Evolutionary conservation across 108 stramenopile species (phyloP).

Genomic region (Seminavis robusta): DNA sequence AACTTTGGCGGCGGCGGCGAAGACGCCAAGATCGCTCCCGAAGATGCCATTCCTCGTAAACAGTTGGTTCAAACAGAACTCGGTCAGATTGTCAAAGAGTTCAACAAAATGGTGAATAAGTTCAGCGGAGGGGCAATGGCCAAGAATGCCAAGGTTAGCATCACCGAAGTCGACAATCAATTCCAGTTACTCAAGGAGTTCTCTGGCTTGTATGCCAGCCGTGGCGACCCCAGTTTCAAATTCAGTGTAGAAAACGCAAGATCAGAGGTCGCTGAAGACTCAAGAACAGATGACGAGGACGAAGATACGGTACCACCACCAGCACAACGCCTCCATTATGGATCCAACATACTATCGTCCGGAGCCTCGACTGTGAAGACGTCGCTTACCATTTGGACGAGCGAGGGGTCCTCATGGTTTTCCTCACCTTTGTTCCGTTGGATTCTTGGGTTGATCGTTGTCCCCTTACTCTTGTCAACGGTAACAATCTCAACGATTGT

Average conservation of each 20-base stretch:
- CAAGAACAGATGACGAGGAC: too few relatives aligned
- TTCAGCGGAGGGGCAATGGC: constrained; percentile 32
- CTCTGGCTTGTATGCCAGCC: constrained; percentile 21
- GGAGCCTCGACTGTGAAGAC: too few relatives aligned
- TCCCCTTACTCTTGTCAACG: constrained; percentile 27
- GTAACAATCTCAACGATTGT: constrained; percentile 23
- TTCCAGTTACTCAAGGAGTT: constrained; percentile 9
- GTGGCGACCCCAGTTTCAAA: too few relatives aligned
- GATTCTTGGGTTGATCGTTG: constrained; percentile 32
- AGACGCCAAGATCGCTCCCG: too few relatives aligned
- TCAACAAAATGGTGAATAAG: constrained; percentile 27
- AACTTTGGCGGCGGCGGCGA: constrained; percentile 18
- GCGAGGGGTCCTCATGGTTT: background rate
- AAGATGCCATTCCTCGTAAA: too few relatives aligned
- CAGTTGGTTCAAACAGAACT: constrained; percentile 49
- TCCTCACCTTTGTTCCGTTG: constrained; percentile 39
- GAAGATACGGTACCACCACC: too few relatives aligned
- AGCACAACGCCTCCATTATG: too few relatives aligned
- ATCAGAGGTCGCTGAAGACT: too few relatives aligned
- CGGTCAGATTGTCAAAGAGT: constrained; percentile 23
- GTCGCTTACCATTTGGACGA: background rate
- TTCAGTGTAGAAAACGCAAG: too few relatives aligned
- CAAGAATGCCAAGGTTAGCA: constrained; percentile 20
- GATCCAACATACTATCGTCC: background rate
- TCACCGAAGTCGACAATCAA: constrained; percentile 10